Evolutionary conservation across 257 asterid genomes (phyloP).

Genomic region (Salvia rosmarinus): DNA sequence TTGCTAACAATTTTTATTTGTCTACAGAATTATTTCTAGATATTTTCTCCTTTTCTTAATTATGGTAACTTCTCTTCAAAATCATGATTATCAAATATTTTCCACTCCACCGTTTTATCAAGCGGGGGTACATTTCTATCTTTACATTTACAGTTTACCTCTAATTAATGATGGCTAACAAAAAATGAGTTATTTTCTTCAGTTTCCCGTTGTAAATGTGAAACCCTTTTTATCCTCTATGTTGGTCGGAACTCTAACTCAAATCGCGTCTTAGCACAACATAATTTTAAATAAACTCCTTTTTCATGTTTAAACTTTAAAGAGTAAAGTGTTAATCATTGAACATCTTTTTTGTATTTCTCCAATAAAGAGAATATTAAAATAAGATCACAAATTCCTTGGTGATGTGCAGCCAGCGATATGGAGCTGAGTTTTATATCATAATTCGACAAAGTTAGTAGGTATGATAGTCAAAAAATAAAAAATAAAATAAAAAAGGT

Average conservation of each 20-base stretch:
- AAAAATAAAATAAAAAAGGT: constrained; percentile 15
- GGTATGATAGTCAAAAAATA: constrained; percentile 30
- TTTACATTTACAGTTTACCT: background rate
- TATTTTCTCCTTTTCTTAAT: too few relatives aligned
- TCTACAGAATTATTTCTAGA: too few relatives aligned
- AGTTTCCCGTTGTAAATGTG: background rate
- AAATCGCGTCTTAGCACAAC: constrained; percentile 1
- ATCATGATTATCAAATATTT: too few relatives aligned
- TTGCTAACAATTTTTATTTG: too few relatives aligned
- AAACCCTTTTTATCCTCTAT: background rate
- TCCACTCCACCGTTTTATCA: background rate
- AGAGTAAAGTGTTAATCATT: constrained; percentile 13
- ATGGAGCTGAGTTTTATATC: too few relatives aligned
- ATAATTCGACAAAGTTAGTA: constrained; percentile 18
- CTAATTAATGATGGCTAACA: background rate
- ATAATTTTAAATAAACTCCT: background rate
- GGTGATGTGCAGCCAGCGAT: too few relatives aligned
- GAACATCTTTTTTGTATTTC: background rate
- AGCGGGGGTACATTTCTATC: too few relatives aligned
- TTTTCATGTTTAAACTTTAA: background rate
- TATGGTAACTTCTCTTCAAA: too few relatives aligned
- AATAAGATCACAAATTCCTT: background rate
- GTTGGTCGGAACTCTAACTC: background rate
- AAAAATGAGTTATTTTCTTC: background rate
- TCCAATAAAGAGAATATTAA: background rate